Evolutionary conservation across 371 early-diverging fungal species (phyloP).

Genomic region (Smittium mucronatum): DNA sequence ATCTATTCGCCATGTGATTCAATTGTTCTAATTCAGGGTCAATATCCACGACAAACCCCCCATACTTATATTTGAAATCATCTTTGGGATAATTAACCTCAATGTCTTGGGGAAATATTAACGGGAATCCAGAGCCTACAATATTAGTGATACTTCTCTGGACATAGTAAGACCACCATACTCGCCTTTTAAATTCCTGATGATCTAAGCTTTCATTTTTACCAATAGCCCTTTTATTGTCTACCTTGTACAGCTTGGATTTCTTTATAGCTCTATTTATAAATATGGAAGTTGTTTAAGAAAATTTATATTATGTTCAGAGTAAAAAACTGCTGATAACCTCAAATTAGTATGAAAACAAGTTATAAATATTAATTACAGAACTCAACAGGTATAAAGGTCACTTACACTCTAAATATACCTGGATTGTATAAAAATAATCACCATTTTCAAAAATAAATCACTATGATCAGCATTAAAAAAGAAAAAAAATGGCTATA

Average conservation of each 20-base stretch:
- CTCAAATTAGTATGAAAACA: neutral
- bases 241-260: neutral
- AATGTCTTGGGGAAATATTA: neutral
- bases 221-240: neutral
- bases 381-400: no score
- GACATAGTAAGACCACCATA: conserved; percentile 1
- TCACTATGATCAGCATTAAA: neutral
- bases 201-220: neutral
- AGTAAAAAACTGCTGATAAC: neutral
- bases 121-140: neutral
- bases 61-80: conserved; percentile 1
- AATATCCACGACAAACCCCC: neutral
- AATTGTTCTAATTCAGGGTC: neutral
- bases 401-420: neutral
- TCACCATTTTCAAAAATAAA: no score
- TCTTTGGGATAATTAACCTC: neutral
- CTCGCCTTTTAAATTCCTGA: neutral
- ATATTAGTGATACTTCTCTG: neutral
- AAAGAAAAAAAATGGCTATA: neutral
- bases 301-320: neutral
- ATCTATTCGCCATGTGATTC: neutral
- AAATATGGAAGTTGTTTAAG: neutral
- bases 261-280: neutral
- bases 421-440: neutral
- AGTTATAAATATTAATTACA: no score